Evolutionary conservation across 2,329 filamentous ascomycete species (phyloP).

Genomic region (Phymatotrichopsis omnivora): DNA sequence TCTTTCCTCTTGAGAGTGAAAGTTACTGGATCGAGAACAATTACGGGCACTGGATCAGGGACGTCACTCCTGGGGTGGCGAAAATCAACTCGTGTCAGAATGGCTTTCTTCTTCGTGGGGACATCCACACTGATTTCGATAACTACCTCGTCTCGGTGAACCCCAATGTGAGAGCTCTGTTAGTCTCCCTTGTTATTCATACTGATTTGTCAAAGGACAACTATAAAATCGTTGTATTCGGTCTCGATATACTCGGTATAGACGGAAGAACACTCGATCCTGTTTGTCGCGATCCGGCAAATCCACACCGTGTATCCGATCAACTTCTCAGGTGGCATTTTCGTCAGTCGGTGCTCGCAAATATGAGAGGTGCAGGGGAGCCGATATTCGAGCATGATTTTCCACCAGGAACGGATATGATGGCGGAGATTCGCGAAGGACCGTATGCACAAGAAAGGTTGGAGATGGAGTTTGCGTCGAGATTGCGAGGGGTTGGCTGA

Average conservation of each 20-base stretch:
- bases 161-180: slow-evolving; percentile 9
- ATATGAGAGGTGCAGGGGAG: slow-evolving; percentile 20
- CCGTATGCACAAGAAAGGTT: slow-evolving; percentile 18
- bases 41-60: slow-evolving; percentile 12
- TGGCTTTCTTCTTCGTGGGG: slow-evolving; percentile 8
- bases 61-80: slow-evolving; percentile 5
- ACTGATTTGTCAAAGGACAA: slow-evolving; percentile 8
- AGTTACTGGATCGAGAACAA: slow-evolving; percentile 6
- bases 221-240: slow-evolving; percentile 15
- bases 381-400: slow-evolving; percentile 21
- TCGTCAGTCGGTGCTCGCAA: slow-evolving; percentile 12
- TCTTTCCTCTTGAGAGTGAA: slow-evolving; percentile 6
- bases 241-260: slow-evolving; percentile 3
- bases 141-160: slow-evolving; percentile 16
- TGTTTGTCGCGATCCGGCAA: slow-evolving; percentile 4
- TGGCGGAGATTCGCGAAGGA: slow-evolving; percentile 9
- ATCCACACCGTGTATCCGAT: slow-evolving; percentile 6
- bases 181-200: slow-evolving; percentile 2
- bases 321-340: slow-evolving; percentile 10
- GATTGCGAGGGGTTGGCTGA: no score
- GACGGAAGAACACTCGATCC: slow-evolving; percentile 17
- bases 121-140: slow-evolving; percentile 8
- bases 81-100: slow-evolving; percentile 18
- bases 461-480: slow-evolving; percentile 23
- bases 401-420: slow-evolving; percentile 18